These are phyloP conservation scores for Trifolium repens DNA, from an alignment of 306 rosid species.

Conservation along the genomic window DNA sequence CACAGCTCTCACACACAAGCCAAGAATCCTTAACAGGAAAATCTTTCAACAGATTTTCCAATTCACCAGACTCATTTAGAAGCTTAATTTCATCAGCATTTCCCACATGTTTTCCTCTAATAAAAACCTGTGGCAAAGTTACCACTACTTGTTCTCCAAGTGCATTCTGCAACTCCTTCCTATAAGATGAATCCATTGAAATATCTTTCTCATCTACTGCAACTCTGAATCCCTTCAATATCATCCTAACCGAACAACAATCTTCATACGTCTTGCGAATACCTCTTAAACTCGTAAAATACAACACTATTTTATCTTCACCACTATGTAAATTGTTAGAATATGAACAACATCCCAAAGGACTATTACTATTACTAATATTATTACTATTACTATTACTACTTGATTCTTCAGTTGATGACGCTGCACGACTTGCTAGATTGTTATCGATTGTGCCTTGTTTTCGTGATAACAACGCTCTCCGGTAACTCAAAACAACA, in stretches of 20 bases:
- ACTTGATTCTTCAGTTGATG: conserved; percentile 43
- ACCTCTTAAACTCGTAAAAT: conserved; percentile 78
- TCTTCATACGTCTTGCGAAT: conserved; percentile 77
- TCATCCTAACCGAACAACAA: conserved; percentile 68
- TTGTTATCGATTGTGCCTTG: conserved; percentile 26
- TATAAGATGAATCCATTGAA: conserved; percentile 76
- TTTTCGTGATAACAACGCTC: conserved; percentile 71
- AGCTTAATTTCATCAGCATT: conserved; percentile 74
- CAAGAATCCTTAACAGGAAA: conserved; percentile 53
- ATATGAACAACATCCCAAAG: conserved; percentile 37
- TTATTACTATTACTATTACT: not conserved
- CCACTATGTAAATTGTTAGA: conserved; percentile 36
- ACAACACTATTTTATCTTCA: conserved; percentile 68
- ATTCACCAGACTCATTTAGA: conserved; percentile 69
- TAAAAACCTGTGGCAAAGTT: conserved; percentile 69
- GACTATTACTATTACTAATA: conserved; percentile 37
- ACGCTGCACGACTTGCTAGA: conserved; percentile 25
- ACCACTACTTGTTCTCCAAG: conserved; percentile 49
- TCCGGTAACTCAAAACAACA: conserved; percentile 65
- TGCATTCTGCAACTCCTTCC: conserved; percentile 58
- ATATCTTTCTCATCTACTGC: conserved; percentile 76
- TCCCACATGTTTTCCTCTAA: conserved; percentile 65
- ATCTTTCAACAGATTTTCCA: conserved; percentile 59
- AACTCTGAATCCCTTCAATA: conserved; percentile 66
- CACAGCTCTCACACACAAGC: conserved; percentile 65